Percentiles rank a stretch among this genome's conserved stretches.
phyloP scores from a whole-genome alignment of 345 rosid genomes.

The Nasturtium officinale region DNA sequence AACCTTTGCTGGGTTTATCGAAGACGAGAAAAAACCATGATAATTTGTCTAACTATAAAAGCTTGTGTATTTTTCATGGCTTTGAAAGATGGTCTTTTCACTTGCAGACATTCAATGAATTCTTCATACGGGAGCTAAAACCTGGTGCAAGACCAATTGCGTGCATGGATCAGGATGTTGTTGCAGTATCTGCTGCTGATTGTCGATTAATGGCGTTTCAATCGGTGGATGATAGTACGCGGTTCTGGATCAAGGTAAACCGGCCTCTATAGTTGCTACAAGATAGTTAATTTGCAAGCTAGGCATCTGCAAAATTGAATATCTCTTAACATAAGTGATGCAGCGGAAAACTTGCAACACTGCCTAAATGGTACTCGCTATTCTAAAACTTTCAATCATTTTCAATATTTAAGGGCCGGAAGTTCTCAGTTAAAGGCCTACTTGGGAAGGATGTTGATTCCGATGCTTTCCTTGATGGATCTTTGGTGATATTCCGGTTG shows the following conservation, averaged over 20 bases:
- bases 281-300: background rate
- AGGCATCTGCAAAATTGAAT: conserved; percentile 9
- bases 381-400: conserved; percentile 1
- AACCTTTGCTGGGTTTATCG: background rate
- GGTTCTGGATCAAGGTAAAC: conserved; percentile 94
- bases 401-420: conserved; percentile 60
- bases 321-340: background rate
- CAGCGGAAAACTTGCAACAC: conserved; percentile 16
- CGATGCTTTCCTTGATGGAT: conserved; percentile 62
- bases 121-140: conserved; percentile 88
- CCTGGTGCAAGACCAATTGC: conserved; percentile 85
- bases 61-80: conserved; percentile 24
- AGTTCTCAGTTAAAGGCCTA: conserved; percentile 89
- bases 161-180: conserved; percentile 56
- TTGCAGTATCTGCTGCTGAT: conserved; percentile 88
- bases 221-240: conserved; percentile 59
- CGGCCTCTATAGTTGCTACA: conserved; percentile 8
- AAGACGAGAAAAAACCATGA: background rate
- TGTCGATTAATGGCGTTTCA: conserved; percentile 85
- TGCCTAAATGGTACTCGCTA: background rate
- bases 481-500: conserved; percentile 85
- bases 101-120: conserved; percentile 89
- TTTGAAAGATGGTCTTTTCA: conserved; percentile 22
- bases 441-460: conserved; percentile 65
- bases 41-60: conserved; percentile 11